phyloP scores from a whole-genome alignment of 2,329 filamentous ascomycete genomes.

The Colletotrichum simmondsii region DNA sequence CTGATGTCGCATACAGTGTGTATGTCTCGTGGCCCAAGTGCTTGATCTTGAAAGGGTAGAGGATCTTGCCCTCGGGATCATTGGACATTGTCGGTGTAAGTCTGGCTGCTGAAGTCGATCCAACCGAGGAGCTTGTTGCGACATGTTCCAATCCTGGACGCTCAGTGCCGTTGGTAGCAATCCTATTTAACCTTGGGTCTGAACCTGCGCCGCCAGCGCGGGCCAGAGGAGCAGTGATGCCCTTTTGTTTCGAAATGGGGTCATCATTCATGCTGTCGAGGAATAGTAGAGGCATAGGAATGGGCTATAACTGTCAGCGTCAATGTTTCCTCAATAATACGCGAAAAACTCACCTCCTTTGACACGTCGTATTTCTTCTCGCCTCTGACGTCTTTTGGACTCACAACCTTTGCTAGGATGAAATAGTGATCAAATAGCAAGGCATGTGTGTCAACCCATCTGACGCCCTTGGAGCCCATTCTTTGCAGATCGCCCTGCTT shows the following conservation, averaged over 20 bases:
- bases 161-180: conserved; percentile 60
- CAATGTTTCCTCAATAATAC: background rate
- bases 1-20: conserved; percentile 85
- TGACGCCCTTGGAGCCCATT: conserved; percentile 88
- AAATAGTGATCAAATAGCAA: conserved; percentile 97
- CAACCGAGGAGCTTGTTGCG: conserved; percentile 73
- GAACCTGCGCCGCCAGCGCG: conserved; percentile 71
- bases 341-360: conserved; percentile 71
- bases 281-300: conserved; percentile 95
- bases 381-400: conserved; percentile 74
- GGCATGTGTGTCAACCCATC: conserved; percentile 93
- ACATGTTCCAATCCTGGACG: conserved; percentile 74
- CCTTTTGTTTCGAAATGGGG: conserved; percentile 85
- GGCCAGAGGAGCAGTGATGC: conserved; percentile 72
- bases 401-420: conserved; percentile 85
- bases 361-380: conserved; percentile 94
- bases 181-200: conserved; percentile 68
- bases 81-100: conserved; percentile 60
- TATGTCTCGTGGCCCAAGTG: conserved; percentile 95
- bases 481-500: conserved; percentile 90
- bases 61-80: conserved; percentile 82
- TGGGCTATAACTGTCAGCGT: conserved; percentile 66
- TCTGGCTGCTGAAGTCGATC: conserved; percentile 54
- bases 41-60: conserved; percentile 96
- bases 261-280: conserved; percentile 94